phyloP scores from a whole-genome alignment of 2,329 filamentous ascomycete genomes.

The Penicillium sp. region DNA sequence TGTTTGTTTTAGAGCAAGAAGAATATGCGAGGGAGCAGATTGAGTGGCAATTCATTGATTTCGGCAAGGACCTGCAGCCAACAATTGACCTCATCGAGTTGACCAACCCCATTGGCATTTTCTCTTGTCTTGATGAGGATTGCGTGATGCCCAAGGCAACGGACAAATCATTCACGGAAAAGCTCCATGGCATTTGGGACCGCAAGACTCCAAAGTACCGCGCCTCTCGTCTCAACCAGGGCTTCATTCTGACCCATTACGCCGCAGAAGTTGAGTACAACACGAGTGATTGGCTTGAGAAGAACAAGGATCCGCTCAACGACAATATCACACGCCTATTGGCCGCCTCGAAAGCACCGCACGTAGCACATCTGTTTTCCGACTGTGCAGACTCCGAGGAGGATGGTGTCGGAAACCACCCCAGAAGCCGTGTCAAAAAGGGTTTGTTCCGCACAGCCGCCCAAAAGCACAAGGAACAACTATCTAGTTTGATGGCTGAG shows the following conservation, averaged over 20 bases:
- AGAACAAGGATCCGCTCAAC: constrained; percentile 98
- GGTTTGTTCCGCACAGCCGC: constrained; percentile 95
- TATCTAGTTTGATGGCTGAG: constrained; percentile 94
- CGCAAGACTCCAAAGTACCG: constrained; percentile 94
- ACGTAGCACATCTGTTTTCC: constrained; percentile 79
- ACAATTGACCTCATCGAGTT: constrained; percentile 97
- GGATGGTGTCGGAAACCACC: constrained; percentile 58
- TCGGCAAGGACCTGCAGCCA: constrained; percentile 92
- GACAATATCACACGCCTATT: constrained; percentile 93
- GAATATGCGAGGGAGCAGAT: constrained; percentile 97
- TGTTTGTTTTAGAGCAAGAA: constrained; percentile 98
- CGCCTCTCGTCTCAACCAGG: constrained; percentile 80
- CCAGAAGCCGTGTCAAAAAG: constrained; percentile 85
- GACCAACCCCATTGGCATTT: constrained; percentile 95
- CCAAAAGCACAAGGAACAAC: constrained; percentile 94
- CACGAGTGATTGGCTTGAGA: constrained; percentile 92
- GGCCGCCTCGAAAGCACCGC: constrained; percentile 75
- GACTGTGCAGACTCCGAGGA: constrained; percentile 86
- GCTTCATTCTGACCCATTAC: constrained; percentile 95
- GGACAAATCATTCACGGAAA: constrained; percentile 95
- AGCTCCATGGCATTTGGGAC: constrained; percentile 95
- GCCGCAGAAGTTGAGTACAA: constrained; percentile 97
- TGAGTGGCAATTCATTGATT: constrained; percentile 99
- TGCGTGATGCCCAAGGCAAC: constrained; percentile 99
- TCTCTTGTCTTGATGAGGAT: constrained; percentile 96